Evolutionary conservation across 108 stramenopile genomes (phyloP), one percentile per base, ranked within the genome.

Genomic region (Discostella stelligeroides): DNA sequence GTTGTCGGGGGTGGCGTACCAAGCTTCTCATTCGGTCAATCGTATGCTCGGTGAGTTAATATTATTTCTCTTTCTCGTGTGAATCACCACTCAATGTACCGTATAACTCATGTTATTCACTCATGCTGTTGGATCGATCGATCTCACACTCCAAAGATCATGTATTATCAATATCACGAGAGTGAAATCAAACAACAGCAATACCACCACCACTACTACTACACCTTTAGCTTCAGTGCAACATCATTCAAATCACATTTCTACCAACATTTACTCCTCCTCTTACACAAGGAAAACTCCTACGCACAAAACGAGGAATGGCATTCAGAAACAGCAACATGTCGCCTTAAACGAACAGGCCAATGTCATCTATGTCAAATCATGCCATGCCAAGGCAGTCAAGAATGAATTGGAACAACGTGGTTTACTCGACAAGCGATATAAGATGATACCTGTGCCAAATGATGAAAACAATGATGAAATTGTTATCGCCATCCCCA

Each of bases 21-120:
- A 10, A 79, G 84, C 4, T 92, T 94, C 84, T 88, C 89, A 6
- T 94, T 94, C 83, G 90, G 89, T 11, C 82, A 82, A 37, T 72
- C 61, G 10, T 91, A 83, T 76, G 84, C 88, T 15, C 53, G 64
- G 84, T 88, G 67, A 74, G 82, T 81, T n/a, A n/a, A n/a, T n/a
- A n/a, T n/a, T n/a, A n/a, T n/a, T n/a, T n/a, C n/a, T n/a, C n/a
- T n/a, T n/a, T n/a, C n/a, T n/a, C n/a, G n/a, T n/a, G n/a, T n/a
- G n/a, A n/a, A n/a, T n/a, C n/a, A n/a, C n/a, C n/a, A n/a, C n/a
- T n/a, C n/a, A n/a, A n/a, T n/a, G n/a, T n/a, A n/a, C n/a, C n/a
- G n/a, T n/a, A n/a, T n/a, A n/a, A n/a, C n/a, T n/a, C n/a, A n/a
- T n/a, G n/a, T n/a, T n/a, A n/a, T n/a, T n/a, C n/a, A n/a, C n/a